Evolutionary conservation across 139 green algal species (phyloP).

Genomic region (Chlorella ohadii): DNA sequence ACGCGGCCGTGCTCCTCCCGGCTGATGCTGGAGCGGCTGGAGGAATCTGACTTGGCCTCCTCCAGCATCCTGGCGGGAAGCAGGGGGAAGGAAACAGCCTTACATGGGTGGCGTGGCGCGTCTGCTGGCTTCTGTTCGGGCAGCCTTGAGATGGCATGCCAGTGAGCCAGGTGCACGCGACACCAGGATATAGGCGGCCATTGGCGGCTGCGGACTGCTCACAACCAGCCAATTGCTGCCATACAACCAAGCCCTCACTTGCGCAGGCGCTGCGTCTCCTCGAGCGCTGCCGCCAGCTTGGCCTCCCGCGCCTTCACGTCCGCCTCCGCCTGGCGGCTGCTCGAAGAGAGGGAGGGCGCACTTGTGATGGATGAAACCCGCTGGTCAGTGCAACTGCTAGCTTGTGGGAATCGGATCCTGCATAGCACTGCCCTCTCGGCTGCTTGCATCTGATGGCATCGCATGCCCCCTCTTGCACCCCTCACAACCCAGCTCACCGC

Average conservation of each 20-base stretch:
- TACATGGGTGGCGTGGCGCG: not conserved
- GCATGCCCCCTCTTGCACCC: not conserved
- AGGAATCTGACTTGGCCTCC: slow-evolving; percentile 56
- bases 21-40: slow-evolving; percentile 61
- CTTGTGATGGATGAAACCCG: too few species aligned
- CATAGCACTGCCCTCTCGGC: too few species aligned
- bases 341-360: not conserved
- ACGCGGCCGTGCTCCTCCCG: slow-evolving; percentile 60
- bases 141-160: too few species aligned
- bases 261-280: slow-evolving; percentile 24
- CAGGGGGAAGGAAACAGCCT: not conserved
- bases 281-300: slow-evolving; percentile 51
- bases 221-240: too few species aligned
- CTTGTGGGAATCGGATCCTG: too few species aligned
- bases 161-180: too few species aligned
- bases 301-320: slow-evolving; percentile 65
- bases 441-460: too few species aligned
- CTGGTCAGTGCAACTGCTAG: too few species aligned
- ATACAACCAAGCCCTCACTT: not conserved
- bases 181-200: too few species aligned
- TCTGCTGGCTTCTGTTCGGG: too few species aligned
- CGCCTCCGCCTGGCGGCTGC: slow-evolving; percentile 46
- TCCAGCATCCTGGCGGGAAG: slow-evolving; percentile 70
- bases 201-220: too few species aligned
- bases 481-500: slow-evolving; percentile 30